phyloP scores from a whole-genome alignment of 2,329 filamentous ascomycete genomes.

The Polytolypa hystricis region DNA sequence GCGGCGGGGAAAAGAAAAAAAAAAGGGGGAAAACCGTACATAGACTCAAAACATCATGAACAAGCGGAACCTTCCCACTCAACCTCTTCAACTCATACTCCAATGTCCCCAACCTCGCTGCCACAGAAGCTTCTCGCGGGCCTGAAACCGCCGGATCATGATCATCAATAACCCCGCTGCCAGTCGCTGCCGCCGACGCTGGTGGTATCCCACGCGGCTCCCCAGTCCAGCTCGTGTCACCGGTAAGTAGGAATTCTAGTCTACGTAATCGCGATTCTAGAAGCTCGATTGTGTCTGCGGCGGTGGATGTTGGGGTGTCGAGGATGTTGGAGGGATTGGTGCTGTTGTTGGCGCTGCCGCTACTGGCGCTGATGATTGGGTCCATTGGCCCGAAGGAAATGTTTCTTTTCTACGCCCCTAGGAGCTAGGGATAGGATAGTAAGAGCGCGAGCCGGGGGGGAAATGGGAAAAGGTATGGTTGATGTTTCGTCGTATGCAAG shows the following conservation, averaged over 20 bases:
- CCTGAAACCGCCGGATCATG: constrained; percentile 15
- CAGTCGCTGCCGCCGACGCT: constrained; percentile 2
- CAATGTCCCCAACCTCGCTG: constrained; percentile 27
- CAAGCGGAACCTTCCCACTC: constrained; percentile 25
- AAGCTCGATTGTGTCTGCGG: constrained; percentile 31
- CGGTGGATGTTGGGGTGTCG: constrained; percentile 14
- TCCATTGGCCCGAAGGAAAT: too few species aligned
- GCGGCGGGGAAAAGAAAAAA: constrained; percentile 5
- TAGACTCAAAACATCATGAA: constrained; percentile 32
- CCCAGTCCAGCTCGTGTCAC: constrained; percentile 31
- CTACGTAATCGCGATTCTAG: constrained; percentile 34
- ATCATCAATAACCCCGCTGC: neutral
- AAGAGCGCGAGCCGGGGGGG: too few species aligned
- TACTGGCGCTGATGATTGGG: too few species aligned
- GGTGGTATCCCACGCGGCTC: constrained; percentile 16
- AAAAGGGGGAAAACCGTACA: constrained; percentile 22
- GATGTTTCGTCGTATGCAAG: too few species aligned
- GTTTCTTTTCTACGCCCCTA: too few species aligned
- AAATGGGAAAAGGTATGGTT: too few species aligned
- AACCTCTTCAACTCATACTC: constrained; percentile 30
- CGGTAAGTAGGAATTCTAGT: constrained; percentile 35
- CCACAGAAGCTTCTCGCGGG: constrained; percentile 26
- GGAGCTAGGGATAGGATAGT: neutral
- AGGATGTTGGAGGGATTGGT: neutral
- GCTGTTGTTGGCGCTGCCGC: neutral